A percentile compares a stretch with the other conserved stretches of the same genome.
These are phyloP conservation scores for Taiozyma onychis DNA, from an alignment of 1,139 yeast species.

Conservation along the genomic window DNA sequence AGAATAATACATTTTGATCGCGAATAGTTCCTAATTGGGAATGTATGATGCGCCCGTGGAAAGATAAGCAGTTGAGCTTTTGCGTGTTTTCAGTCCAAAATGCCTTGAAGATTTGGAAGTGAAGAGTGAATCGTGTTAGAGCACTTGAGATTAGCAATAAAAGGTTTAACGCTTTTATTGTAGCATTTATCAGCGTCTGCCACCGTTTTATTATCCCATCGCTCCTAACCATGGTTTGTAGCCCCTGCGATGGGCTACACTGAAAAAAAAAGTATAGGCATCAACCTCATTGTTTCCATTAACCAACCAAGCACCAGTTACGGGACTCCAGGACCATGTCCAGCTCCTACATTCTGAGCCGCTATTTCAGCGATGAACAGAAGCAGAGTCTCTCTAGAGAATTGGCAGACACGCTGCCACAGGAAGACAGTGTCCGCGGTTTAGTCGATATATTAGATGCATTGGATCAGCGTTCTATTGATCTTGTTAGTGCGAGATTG, in stretches of 20 bases:
- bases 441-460: conserved; percentile 10
- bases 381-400: conserved; percentile 6
- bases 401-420: conserved; percentile 5
- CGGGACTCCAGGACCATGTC: background rate
- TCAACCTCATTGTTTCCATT: background rate
- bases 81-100: no score
- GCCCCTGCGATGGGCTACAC: background rate
- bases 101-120: no score
- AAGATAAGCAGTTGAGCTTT: background rate
- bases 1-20: background rate
- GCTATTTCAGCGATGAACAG: conserved; percentile 8
- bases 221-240: background rate
- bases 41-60: background rate
- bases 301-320: background rate
- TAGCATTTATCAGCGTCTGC: background rate
- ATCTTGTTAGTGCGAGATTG: conserved; percentile 5
- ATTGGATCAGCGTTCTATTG: conserved; percentile 3
- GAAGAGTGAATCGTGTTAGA: no score
- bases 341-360: conserved; percentile 4
- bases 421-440: conserved; percentile 5
- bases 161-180: background rate
- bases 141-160: no score
- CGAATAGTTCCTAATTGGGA: background rate
- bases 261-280: background rate
- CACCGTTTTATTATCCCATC: background rate